phyloP scores from a whole-genome alignment of 139 green algal genomes.

The Asterochloris erici region DNA sequence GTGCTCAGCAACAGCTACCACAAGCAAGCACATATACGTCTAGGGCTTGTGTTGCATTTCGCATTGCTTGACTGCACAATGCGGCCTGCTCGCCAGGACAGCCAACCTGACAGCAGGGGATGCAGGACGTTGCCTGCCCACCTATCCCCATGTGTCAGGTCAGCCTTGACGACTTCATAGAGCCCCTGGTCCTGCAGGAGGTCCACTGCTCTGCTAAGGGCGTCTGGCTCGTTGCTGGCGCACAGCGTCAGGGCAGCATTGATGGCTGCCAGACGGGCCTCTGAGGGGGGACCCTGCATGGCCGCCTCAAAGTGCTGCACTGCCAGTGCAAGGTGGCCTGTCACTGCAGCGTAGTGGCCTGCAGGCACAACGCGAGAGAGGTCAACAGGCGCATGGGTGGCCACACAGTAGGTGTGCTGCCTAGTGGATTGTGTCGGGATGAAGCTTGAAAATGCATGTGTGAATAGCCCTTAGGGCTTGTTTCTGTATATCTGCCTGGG shows the following conservation, averaged over 20 bases:
- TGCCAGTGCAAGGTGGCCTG: not conserved
- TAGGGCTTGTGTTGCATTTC: too few species aligned
- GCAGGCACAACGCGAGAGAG: not conserved
- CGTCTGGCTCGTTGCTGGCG: not conserved
- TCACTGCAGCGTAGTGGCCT: conserved; percentile 7
- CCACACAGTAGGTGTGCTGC: not conserved
- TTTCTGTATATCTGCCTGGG: not conserved
- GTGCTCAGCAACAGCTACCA: not conserved
- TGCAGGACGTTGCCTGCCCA: not conserved
- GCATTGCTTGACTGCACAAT: too few species aligned
- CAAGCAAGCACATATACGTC: too few species aligned
- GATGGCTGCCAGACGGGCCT: conserved; percentile 7
- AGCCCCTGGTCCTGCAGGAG: not conserved
- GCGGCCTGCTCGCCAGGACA: not conserved
- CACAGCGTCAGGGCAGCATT: not conserved
- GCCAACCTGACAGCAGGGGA: too few species aligned
- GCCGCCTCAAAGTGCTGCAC: not conserved
- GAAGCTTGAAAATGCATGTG: not conserved
- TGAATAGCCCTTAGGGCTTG: not conserved
- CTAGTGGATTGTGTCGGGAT: too few species aligned
- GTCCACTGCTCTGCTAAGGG: not conserved
- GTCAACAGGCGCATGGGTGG: not conserved
- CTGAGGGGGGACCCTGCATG: not conserved
- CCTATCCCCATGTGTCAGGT: not conserved
- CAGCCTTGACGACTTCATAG: not conserved